phyloP scores from a whole-genome alignment of 345 rosid genomes.

The Camelina hispida region DNA sequence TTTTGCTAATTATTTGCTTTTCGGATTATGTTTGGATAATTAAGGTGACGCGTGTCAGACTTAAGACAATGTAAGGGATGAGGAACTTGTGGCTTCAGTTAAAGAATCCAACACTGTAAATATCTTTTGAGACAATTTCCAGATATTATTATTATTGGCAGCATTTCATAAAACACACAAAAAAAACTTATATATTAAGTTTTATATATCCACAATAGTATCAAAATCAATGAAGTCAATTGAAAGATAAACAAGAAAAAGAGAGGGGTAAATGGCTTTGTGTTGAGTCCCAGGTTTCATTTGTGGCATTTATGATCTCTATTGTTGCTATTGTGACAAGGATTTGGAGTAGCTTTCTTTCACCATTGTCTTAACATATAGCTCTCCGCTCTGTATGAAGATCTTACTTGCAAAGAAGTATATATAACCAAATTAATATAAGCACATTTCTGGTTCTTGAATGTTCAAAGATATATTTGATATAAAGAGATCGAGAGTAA shows the following conservation, averaged over 20 bases:
- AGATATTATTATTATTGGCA: constrained; percentile 16
- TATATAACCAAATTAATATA: constrained; percentile 18
- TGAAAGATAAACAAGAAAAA: not conserved
- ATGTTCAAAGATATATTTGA: not conserved
- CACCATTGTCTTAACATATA: constrained; percentile 92
- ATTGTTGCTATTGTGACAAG: constrained; percentile 1
- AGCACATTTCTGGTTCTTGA: constrained; percentile 16
- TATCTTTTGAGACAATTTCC: constrained; percentile 10
- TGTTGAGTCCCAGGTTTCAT: constrained; percentile 11
- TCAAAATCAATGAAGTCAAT: not conserved
- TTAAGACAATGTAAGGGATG: constrained; percentile 6
- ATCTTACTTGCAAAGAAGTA: constrained; percentile 69
- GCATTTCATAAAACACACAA: not conserved
- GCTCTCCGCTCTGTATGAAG: constrained; percentile 98
- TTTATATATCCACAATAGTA: constrained; percentile 30
- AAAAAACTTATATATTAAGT: not conserved
- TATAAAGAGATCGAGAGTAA: not conserved
- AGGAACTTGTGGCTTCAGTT: constrained; percentile 35
- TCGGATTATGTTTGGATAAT: constrained; percentile 23
- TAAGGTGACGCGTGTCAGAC: constrained; percentile 37
- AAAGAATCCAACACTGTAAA: constrained; percentile 3
- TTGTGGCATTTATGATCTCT: not conserved
- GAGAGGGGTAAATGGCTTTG: not conserved
- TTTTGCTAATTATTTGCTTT: not conserved
- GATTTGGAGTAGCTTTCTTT: constrained; percentile 56